Evolutionary conservation across 2,329 filamentous ascomycete species (phyloP).

Genomic region (Laburnicola sp.): DNA sequence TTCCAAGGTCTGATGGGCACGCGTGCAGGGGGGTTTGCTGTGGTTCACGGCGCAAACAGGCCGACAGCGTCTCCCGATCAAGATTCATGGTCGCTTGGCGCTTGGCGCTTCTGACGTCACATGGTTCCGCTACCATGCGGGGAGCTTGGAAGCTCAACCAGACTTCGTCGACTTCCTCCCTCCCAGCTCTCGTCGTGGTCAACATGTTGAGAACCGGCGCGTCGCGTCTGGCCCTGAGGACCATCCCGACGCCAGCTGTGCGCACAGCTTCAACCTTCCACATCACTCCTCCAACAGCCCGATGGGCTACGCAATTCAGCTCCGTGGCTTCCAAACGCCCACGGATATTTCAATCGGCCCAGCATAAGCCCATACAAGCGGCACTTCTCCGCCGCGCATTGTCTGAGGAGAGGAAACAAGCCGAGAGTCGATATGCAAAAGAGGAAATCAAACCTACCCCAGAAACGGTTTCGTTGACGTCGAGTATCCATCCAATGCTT

Average conservation of each 20-base stretch:
- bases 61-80: no score
- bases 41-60: no score
- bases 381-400: slow-evolving; percentile 48
- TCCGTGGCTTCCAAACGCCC: slow-evolving; percentile 44
- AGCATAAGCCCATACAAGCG: slow-evolving; percentile 39
- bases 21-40: no score
- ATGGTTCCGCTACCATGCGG: slow-evolving; percentile 5
- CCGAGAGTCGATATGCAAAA: slow-evolving; percentile 59
- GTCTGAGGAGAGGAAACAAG: slow-evolving; percentile 56
- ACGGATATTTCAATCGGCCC: slow-evolving; percentile 31
- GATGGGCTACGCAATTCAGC: slow-evolving; percentile 50
- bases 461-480: slow-evolving; percentile 62
- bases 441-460: slow-evolving; percentile 62
- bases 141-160: slow-evolving; percentile 6
- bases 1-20: no score
- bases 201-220: slow-evolving; percentile 52
- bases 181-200: background rate
- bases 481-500: slow-evolving; percentile 50
- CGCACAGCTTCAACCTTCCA: slow-evolving; percentile 33
- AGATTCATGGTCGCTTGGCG: no score
- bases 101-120: no score
- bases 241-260: slow-evolving; percentile 36
- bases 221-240: slow-evolving; percentile 47
- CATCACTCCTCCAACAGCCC: slow-evolving; percentile 27
- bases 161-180: background rate